Conservation (phyloP, 2,329 filamentous ascomycete genomes). For the Trichoderma sp. region DNA sequence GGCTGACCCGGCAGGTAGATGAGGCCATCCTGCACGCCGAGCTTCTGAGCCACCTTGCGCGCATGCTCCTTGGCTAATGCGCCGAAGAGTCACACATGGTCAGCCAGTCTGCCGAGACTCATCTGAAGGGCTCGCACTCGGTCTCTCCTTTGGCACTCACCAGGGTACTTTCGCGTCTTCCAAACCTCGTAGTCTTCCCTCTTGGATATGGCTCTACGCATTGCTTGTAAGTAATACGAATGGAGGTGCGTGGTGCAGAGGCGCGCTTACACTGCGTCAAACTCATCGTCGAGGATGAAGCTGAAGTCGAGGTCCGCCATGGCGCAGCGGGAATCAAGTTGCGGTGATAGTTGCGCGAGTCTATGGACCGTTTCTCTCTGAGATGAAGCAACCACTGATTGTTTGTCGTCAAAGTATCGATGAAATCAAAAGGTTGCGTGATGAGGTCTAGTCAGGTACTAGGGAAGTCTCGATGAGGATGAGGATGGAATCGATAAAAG, state of each 20-base stretch:
- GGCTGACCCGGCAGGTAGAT: slow-evolving; percentile 59
- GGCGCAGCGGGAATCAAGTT: not conserved
- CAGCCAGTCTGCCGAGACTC: not conserved
- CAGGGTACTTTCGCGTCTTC: slow-evolving; percentile 43
- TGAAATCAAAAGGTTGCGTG: too few relatives aligned
- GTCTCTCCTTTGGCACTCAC: slow-evolving; percentile 32
- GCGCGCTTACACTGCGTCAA: slow-evolving; percentile 53
- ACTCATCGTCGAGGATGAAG: slow-evolving; percentile 54
- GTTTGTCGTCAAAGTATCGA: too few relatives aligned
- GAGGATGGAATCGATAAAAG: too few relatives aligned
- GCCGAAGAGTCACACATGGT: not conserved
- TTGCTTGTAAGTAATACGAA: not conserved
- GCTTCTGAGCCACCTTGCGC: slow-evolving; percentile 56
- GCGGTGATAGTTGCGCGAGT: too few relatives aligned
- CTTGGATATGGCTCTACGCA: slow-evolving; percentile 20
- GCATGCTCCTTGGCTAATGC: slow-evolving; percentile 57
- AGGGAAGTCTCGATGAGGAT: too few relatives aligned
- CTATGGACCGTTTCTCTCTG: too few relatives aligned
- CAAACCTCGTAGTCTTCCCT: slow-evolving; percentile 23
- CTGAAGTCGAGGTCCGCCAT: slow-evolving; percentile 34
- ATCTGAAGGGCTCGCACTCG: not conserved
- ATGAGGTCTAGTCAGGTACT: too few relatives aligned
- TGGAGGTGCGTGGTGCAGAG: not conserved
- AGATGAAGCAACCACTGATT: too few relatives aligned
- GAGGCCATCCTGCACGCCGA: slow-evolving; percentile 53